Base-by-base conservation (phyloP, 2,329 filamentous ascomycete species). In the Venturia pyrina region DNA sequence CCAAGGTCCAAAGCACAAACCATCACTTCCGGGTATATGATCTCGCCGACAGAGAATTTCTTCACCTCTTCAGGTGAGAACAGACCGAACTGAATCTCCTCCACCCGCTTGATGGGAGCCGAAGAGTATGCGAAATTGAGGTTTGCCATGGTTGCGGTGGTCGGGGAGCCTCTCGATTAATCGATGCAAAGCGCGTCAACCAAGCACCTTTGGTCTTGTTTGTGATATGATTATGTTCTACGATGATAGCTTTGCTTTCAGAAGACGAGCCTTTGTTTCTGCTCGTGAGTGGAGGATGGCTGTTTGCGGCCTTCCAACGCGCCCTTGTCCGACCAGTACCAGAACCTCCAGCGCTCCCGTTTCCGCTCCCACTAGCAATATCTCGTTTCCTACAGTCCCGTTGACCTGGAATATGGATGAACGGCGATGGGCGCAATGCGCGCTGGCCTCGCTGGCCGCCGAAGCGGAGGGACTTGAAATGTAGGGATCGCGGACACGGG, bases 1-100 rank as follows among this genome's bases (percentile, higher is more conserved):
- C 57, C 67, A 64, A 48, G 66, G 57, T 65, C 65, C 59, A 68
- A 46, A 53, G 44, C 60, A 74, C 79, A 68, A 73, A 83, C 83
- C 95, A 99, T 97, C 37, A 95, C 98, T 82, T 99, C 95, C n/a
- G 95, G 93, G 76, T 97, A 98, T 77, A 95, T 85, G 76, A 99
- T 93, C 77, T 96, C 91, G 72, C 88, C 90, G 69, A 98, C 93
- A 79, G 93, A 97, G 91, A 98, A 96, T 74, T 89, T 93, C 83
- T 99, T 98, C 79, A 98, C 96, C 82, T 99, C 96, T 77, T 99
- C 95, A 34, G 95, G 95, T 44, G 95, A 96, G 78, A 99, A 86
- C 76, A 99, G 86, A 75, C 95, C 95, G 76, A 99, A 99, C 83
- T 99, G 96, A 73, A 99, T 96, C 84, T 99, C 96, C 84, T 97